Base-by-base conservation (phyloP, 169 alveolate genomes). In the Prorocentrum cordatum region DNA sequence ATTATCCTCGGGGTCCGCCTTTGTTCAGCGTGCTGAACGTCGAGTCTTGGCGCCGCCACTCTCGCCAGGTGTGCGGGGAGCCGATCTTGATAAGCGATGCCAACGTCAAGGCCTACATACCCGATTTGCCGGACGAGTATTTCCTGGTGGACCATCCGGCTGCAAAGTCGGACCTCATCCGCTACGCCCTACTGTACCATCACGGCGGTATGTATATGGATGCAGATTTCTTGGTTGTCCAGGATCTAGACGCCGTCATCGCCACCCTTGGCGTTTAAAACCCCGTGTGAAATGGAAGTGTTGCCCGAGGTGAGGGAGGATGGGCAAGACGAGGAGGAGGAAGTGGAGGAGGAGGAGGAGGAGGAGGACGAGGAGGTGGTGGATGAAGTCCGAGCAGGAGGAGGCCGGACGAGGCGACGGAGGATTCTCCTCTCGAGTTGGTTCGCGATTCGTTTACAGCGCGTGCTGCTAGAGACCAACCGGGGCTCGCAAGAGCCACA, bases 121-220 rank as follows among this genome's bases (percentile, higher is more conserved):
- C 88, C 6, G 88, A 79, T 62, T 26, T 79, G 88, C 88, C 88
- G 12, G 75, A 79, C n/a, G 88, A 79, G 75, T 79, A 59, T 58
- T 79, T 79, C 75, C 29, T 14, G 24, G 20, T 71, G 31, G 67
- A 54, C 72, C 62, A 79, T 59, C 79, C 90, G 1, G 90, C 79
- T 1, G 64, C 77, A 10, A 80, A 80, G 67, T 62, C 79, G 5
- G 79, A 80, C 79, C n/a, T 62, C 47, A 59, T 79, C 35, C 72
- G 88, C 3, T 80, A 80, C 18, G 90, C 67, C 38, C 36, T 62
- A 24, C 47, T 80, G 29, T 80, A 38, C 54, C 79, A 80, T 54
- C 88, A 79, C 14, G 88, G 88, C n/a, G 88, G 88, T 24, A 33
- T 79, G 26, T 71, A 45, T 32, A 2, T 71, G 66, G 83, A 71